Evolutionary conservation across 2,329 filamentous ascomycete species (phyloP).

Genomic region (Fusarium tupiense): DNA sequence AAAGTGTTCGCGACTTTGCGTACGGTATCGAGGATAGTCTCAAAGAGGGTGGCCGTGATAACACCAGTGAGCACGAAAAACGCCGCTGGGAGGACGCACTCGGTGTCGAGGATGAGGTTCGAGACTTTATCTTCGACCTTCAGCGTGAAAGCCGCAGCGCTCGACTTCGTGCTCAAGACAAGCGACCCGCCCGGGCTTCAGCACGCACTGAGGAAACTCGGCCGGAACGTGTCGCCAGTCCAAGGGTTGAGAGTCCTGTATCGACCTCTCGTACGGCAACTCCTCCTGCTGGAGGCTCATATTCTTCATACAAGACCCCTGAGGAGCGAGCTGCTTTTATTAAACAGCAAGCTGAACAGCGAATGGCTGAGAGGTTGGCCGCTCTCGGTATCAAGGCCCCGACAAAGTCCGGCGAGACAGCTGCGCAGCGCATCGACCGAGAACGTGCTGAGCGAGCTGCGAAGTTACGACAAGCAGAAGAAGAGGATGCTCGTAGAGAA

Average conservation of each 20-base stretch:
- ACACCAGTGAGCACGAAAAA: conserved; percentile 86
- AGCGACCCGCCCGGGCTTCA: conserved; percentile 55
- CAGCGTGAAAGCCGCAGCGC: conserved; percentile 85
- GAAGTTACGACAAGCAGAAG: conserved; percentile 88
- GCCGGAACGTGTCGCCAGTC: conserved; percentile 51
- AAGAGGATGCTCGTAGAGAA: conserved; percentile 90
- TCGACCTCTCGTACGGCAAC: conserved; percentile 63
- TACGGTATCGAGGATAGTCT: conserved; percentile 86
- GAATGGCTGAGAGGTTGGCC: conserved; percentile 95
- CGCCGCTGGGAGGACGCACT: conserved; percentile 96
- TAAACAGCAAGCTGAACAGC: conserved; percentile 94
- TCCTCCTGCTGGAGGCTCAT: conserved; percentile 68
- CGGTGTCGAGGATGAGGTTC: conserved; percentile 95
- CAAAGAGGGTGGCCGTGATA: conserved; percentile 80
- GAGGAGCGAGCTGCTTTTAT: conserved; percentile 96
- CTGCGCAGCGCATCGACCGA: conserved; percentile 86
- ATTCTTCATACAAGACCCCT: conserved; percentile 86
- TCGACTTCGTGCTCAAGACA: conserved; percentile 71
- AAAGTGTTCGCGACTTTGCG: conserved; percentile 90
- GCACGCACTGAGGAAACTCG: conserved; percentile 56
- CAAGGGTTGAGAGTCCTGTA: conserved; percentile 63
- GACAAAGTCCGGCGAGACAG: conserved; percentile 79
- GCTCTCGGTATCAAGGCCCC: conserved; percentile 91
- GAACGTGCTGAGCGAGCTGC: conserved; percentile 89
- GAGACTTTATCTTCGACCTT: conserved; percentile 97